phyloP scores from a whole-genome alignment of 1,284 basidiomycete species.

The Puccinia sorghi region DNA sequence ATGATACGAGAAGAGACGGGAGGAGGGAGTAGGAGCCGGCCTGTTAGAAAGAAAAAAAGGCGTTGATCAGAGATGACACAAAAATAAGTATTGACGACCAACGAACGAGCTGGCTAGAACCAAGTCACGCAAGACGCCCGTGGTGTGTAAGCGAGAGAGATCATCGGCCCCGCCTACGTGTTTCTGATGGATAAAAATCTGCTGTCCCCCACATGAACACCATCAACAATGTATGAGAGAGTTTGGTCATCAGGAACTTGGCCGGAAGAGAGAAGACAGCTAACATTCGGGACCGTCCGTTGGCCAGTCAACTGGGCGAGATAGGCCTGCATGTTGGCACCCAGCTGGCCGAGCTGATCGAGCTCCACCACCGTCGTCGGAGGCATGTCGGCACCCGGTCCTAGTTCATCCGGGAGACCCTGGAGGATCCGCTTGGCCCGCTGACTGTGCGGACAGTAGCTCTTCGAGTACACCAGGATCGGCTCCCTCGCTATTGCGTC shows the following conservation, averaged over 20 bases:
- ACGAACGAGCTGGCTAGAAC: too few relatives aligned
- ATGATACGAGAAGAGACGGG: too few relatives aligned
- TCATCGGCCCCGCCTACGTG: conserved; percentile 40
- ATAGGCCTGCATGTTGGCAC: conserved; percentile 17
- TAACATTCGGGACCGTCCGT: conserved; percentile 28
- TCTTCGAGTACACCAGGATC: conserved; percentile 42
- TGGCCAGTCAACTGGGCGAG: conserved; percentile 19
- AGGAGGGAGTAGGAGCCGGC: too few relatives aligned
- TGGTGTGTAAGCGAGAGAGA: neutral
- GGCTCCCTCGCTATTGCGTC: neutral
- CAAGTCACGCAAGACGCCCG: too few relatives aligned
- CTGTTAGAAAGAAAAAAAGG: too few relatives aligned
- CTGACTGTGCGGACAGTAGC: conserved; percentile 34
- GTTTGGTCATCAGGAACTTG: neutral
- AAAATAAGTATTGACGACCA: too few relatives aligned
- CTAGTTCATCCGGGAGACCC: conserved; percentile 19
- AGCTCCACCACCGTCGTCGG: conserved; percentile 4
- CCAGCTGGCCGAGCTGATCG: conserved; percentile 22
- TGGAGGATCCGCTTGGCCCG: conserved; percentile 13
- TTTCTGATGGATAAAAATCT: conserved; percentile 45
- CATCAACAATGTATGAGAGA: neutral
- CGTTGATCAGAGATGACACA: too few relatives aligned
- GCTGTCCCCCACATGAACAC: neutral
- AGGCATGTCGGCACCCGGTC: neutral
- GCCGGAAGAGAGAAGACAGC: neutral